Evolutionary conservation across 2,329 filamentous ascomycete species (phyloP), one percentile per base, ranked within the genome.

Genomic region (Neofusicoccum umdonicola): DNA sequence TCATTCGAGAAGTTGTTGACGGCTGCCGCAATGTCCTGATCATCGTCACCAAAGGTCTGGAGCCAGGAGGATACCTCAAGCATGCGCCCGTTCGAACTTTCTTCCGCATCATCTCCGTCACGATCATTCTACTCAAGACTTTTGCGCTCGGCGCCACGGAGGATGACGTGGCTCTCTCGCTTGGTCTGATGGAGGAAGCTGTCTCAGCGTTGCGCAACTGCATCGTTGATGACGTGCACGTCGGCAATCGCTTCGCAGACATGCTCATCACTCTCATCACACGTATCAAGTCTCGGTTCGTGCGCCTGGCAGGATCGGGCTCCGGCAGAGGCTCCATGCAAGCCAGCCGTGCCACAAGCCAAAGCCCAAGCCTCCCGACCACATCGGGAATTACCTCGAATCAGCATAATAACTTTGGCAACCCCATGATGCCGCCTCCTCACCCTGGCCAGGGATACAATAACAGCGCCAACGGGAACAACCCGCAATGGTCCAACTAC

Each of bases 51-150:
- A 87, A 94, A 22, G 90, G 90, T 2, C 82, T 95, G 17, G 82
- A 91, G 4, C 90, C 90, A 0, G 85, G 85, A 6, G 89, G 89
- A 44, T 93, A 91, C 70, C 86, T 95, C 50, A 91, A 92, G 73
- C 91, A 94, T 72, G 90, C 90, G 0, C 91, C 91, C 0, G 91
- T 95, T 4, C 84, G 91, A 52, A 94, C 91, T 0, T 94, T 94
- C 75, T 93, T 95, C 79, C 87, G 91, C 64, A 94, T 95, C 73
- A 92, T 94, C 68, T 91, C 88, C 65, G 91, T 91, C 3, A 90
- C 90, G 67, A 93, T 94, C 86, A 93, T 95, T 72, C 77, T 95
- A 17, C 84, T 95, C 57, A 95, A 89, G 79, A 94, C 91, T 0
- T 94, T 95, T 76, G 90, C 91, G 0, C 83, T 95, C 1, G 91